Evolutionary conservation across 2,329 filamentous ascomycete genomes (phyloP).

Genomic region (Hypomyces perniciosus): DNA sequence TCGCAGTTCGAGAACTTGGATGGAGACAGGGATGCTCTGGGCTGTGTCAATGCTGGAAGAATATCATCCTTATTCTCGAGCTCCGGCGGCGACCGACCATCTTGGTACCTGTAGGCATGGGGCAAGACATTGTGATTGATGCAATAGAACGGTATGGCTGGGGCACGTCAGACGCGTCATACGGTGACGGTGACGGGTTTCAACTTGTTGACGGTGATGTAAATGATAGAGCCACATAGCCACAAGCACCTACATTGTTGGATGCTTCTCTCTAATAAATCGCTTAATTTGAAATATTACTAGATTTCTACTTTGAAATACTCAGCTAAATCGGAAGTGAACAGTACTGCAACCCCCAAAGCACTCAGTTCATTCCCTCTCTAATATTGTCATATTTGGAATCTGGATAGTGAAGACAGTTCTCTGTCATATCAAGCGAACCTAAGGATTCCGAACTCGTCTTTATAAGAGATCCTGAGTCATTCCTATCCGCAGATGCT

Average conservation of each 20-base stretch:
- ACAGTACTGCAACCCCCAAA: too few species aligned
- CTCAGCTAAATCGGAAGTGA: too few species aligned
- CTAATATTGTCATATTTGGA: constrained; percentile 52
- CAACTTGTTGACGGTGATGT: too few species aligned
- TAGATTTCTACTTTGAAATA: too few species aligned
- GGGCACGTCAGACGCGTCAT: too few species aligned
- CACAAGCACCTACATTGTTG: too few species aligned
- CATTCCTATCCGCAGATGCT: constrained; percentile 59
- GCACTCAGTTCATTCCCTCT: constrained; percentile 19
- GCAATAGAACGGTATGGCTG: too few species aligned
- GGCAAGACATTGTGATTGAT: constrained; percentile 17
- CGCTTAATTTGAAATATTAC: too few species aligned
- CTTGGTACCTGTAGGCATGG: constrained; percentile 13
- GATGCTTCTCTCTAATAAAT: too few species aligned
- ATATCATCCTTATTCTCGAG: constrained; percentile 20
- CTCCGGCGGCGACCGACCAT: constrained; percentile 11
- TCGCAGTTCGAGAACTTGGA: constrained; percentile 27
- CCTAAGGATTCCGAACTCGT: constrained; percentile 37
- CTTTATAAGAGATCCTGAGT: constrained; percentile 53
- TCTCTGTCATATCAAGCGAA: constrained; percentile 40
- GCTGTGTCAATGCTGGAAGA: constrained; percentile 5
- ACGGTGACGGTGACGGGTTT: too few species aligned
- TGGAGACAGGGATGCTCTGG: constrained; percentile 29
- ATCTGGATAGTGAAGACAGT: constrained; percentile 46
- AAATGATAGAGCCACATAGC: too few species aligned